Evolutionary conservation across 371 early-diverging fungal genomes (phyloP).

Genomic region (Mucor mucedo): DNA sequence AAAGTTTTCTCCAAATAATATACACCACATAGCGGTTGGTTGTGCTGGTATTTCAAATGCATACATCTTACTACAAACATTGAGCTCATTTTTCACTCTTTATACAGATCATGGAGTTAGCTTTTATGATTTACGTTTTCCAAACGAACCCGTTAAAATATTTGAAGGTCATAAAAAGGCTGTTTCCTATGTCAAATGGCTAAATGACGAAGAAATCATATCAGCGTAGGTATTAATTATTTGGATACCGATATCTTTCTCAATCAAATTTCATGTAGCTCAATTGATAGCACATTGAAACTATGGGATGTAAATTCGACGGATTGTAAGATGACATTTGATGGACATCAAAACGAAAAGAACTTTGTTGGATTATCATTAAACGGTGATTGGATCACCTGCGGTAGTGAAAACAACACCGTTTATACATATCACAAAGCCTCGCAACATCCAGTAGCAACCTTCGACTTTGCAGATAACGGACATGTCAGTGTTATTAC

Average conservation of each 20-base stretch:
- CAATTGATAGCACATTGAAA: constrained; percentile 89
- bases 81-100: not conserved
- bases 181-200: constrained; percentile 90
- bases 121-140: constrained; percentile 85
- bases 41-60: constrained; percentile 67
- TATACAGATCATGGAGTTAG: constrained; percentile 81
- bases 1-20: constrained; percentile 81
- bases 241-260: too few species aligned
- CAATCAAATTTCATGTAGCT: constrained; percentile 35
- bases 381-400: constrained; percentile 85
- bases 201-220: constrained; percentile 71
- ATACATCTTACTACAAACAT: not conserved
- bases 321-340: constrained; percentile 69
- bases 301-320: constrained; percentile 72
- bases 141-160: constrained; percentile 65
- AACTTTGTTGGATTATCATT: constrained; percentile 92
- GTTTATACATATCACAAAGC: constrained; percentile 83
- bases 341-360: constrained; percentile 90
- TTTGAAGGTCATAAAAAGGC: constrained; percentile 89
- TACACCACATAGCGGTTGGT: constrained; percentile 82
- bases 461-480: constrained; percentile 68
- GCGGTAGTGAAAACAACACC: constrained; percentile 90
- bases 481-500: constrained; percentile 40
- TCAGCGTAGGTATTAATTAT: constrained; percentile 59
- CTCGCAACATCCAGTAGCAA: constrained; percentile 72